Evolutionary conservation across 2,329 filamentous ascomycete genomes (phyloP), one percentile per base, ranked within the genome.

Genomic region (Cladosporium sp.): DNA sequence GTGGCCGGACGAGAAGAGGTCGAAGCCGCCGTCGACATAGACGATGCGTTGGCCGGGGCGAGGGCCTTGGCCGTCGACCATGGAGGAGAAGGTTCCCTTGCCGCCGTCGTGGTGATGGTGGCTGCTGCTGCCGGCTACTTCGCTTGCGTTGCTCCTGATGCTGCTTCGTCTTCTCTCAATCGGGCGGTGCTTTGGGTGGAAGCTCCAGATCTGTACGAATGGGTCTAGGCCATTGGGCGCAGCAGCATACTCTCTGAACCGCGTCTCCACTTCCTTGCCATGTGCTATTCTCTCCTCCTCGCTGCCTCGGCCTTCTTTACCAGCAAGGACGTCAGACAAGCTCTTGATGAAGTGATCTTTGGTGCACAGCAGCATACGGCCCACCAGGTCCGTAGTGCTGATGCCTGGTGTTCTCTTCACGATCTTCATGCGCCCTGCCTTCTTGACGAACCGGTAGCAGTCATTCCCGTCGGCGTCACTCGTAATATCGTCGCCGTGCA

Each of bases 391-490:
- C 3, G 93, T 98, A 2, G 93, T 98, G 9, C 89, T 95, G 65
- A 98, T 98, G 55, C 89, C 91, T 0, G 93, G 93, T 2, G 93
- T 97, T 58, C 93, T 82, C 75, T 95, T 95, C 43, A 98, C 93
- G 14, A 98, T 89, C 73, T 95, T 91, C 81, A 98, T 98, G 41
- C 93, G 82, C 10, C 86, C 86, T 1, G 92, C 93, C 38, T 87
- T 85, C 74, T 98, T 98, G 65, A 98, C 93, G 66, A 92, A 97
- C 56, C 93, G 87, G 74, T 98, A 98, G 74, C 92, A 97, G 74
- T 98, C 93, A 69, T 95, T 86, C 40, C 93, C 93, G 60, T 84
- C 84, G 67, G 87, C 88, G 72, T 98, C 93, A 0, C 90, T 95
- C 2, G 93, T 97, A 66, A 97, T 95, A 71, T 97, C 92, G 70